phyloP scores from a whole-genome alignment of 352 stramenopile species.

The Globisporangium alternatum region DNA sequence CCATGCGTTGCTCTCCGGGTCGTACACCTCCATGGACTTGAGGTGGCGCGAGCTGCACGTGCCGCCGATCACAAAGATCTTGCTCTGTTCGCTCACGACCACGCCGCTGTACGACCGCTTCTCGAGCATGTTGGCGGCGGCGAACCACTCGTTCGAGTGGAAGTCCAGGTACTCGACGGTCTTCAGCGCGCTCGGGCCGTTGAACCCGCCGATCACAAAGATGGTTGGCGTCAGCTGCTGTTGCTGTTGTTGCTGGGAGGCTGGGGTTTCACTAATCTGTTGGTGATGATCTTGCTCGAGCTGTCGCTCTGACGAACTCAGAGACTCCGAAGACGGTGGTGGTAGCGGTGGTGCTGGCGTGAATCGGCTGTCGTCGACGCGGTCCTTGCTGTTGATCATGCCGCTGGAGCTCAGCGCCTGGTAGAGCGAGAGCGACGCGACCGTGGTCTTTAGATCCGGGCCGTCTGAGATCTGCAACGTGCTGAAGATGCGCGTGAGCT shows the following conservation, averaged over 20 bases:
- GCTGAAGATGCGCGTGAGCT: conserved; percentile 23
- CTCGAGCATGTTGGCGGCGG: conserved; percentile 45
- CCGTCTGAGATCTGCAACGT: conserved; percentile 11
- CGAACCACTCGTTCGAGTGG: conserved; percentile 52
- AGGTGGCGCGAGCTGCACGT: conserved; percentile 56
- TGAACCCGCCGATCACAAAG: conserved; percentile 71
- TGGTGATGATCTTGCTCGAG: conserved; percentile 11
- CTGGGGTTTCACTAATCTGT: background rate
- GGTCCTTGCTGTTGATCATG: conserved; percentile 44
- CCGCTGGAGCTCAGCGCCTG: conserved; percentile 22
- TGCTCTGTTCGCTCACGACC: conserved; percentile 39
- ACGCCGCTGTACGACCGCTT: conserved; percentile 64
- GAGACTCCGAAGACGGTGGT: background rate
- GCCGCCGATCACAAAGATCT: conserved; percentile 62
- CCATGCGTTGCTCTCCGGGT: conserved; percentile 57
- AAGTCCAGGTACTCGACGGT: conserved; percentile 71
- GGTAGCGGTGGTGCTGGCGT: background rate
- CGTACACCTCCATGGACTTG: conserved; percentile 52
- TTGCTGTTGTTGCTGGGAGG: background rate
- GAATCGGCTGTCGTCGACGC: conserved; percentile 7
- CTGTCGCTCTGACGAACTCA: background rate
- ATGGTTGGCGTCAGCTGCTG: conserved; percentile 40
- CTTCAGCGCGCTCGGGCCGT: conserved; percentile 49
- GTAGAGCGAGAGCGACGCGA: conserved; percentile 16
- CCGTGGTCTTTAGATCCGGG: conserved; percentile 6